Percentiles rank a stretch among this genome's conserved stretches.
Evolutionary conservation across 2,329 filamentous ascomycete genomes (phyloP).

Genomic region (Stemphylium beticola): DNA sequence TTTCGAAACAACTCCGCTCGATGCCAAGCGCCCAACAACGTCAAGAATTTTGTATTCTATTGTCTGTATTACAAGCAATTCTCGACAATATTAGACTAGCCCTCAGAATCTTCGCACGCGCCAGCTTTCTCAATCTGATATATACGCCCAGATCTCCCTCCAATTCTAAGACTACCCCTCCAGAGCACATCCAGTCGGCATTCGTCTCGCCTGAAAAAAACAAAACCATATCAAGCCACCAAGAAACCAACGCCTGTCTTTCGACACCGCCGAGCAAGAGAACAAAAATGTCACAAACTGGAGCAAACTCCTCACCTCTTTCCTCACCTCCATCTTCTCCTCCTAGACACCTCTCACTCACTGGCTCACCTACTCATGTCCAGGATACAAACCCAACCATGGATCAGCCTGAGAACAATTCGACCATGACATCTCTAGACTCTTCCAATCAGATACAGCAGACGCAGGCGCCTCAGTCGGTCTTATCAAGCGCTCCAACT

Average conservation of each 20-base stretch:
- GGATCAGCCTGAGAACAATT: background rate
- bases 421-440: background rate
- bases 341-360: background rate
- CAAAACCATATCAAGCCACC: background rate
- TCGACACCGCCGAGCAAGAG: constrained; percentile 7
- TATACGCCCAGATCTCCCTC: constrained; percentile 10
- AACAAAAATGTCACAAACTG: constrained; percentile 12
- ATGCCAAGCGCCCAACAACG: background rate
- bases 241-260: background rate
- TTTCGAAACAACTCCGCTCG: background rate
- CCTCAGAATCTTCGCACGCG: background rate
- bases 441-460: background rate
- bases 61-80: background rate
- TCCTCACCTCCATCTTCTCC: constrained; percentile 13
- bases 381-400: background rate
- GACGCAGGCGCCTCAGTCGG: background rate
- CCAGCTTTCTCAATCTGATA: background rate
- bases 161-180: background rate
- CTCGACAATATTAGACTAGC: background rate
- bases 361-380: background rate
- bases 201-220: background rate
- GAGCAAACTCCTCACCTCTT: constrained; percentile 15
- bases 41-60: background rate
- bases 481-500: background rate
- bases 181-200: background rate